Evolutionary conservation across 176 grass and related monocot species (phyloP), one percentile per base, ranked within the genome.

Genomic region (Luzula sylvatica): DNA sequence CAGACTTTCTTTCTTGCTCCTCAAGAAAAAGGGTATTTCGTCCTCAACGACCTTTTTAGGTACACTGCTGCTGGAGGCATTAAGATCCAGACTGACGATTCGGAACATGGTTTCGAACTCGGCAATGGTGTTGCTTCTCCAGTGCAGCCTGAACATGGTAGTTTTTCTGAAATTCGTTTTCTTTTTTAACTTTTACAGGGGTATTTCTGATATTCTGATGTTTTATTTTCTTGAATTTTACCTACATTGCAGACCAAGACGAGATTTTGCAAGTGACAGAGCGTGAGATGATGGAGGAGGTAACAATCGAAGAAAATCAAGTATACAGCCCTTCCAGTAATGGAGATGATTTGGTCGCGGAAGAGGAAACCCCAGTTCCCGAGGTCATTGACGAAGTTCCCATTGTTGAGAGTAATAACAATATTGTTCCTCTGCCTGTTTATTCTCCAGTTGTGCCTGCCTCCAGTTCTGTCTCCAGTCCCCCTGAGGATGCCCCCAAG

Each of bases 1-100:
- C 90, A 96, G 67, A 86, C 90, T 16, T 96, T 96, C 81, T 96
- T 96, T 55, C 90, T 96, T 4, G 90, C 90, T 20, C 90, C 85
- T 15, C 90, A 96, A 67, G 90, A 96, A 65, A 96, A 82, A 53
- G 90, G 90, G 0, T 96, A 67, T 71, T 96, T 82, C 35, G 84
- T 96, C 8, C 74, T 96, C 62, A 94, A 94, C 13, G 87, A 94
- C 58, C 72, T 82, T 12, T 82, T 96, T 52, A 67, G 82, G 28
- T 87, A 65, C 18, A 66, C 82, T 2, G 15, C 22, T 14, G 68
- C 50, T 21, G 86, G 46, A 56, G 73, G 57, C 14, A 28, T 49
- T 4, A 64, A 75, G 3, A 50, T 3, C 20, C 26, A 56, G 26
- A 20, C 40, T 41, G 20, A 24, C 0, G 5, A n/a, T n/a, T n/a